These are phyloP conservation scores for Leucocoprinus sp. DNA, from an alignment of 768 basidiomycete species.

Conservation along the genomic window DNA sequence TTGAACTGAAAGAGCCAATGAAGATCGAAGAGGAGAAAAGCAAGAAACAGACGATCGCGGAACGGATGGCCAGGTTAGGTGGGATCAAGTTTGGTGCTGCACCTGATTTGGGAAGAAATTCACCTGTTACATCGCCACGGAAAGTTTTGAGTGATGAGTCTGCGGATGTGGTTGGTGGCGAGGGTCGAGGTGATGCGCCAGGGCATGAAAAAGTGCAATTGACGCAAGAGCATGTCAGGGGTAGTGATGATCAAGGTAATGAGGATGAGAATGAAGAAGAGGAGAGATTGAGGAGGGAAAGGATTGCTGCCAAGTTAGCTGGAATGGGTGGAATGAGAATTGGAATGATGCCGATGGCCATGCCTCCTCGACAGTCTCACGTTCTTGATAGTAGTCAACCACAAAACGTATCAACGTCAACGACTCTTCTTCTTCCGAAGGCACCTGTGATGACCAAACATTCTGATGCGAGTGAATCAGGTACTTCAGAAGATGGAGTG, in stretches of 20 bases:
- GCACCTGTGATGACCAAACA: slow-evolving; percentile 14
- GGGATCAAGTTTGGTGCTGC: slow-evolving; percentile 78
- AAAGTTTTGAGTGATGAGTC: no score
- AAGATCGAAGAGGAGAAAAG: slow-evolving; percentile 35
- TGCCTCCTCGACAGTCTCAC: slow-evolving; percentile 26
- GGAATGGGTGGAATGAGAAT: slow-evolving; percentile 51
- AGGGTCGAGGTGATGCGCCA: slow-evolving; percentile 9
- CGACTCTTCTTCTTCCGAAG: no score
- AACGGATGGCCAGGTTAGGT: slow-evolving; percentile 91
- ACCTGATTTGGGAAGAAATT: background rate
- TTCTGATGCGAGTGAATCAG: slow-evolving; percentile 32
- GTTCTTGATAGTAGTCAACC: slow-evolving; percentile 18
- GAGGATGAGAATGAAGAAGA: slow-evolving; percentile 46
- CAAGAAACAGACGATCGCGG: slow-evolving; percentile 70
- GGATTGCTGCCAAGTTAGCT: slow-evolving; percentile 47
- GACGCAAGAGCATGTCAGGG: slow-evolving; percentile 22
- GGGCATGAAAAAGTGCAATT: slow-evolving; percentile 28
- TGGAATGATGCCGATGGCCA: slow-evolving; percentile 43
- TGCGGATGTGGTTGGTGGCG: no score
- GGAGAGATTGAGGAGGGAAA: slow-evolving; percentile 46
- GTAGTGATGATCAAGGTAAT: slow-evolving; percentile 11
- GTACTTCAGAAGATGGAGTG: slow-evolving; percentile 53
- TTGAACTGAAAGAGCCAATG: slow-evolving; percentile 12
- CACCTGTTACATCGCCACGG: slow-evolving; percentile 31
- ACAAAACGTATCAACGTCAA: no score